Evolutionary conservation across 2,329 filamentous ascomycete species (phyloP).

Genomic region (Fusarium tuaranense): DNA sequence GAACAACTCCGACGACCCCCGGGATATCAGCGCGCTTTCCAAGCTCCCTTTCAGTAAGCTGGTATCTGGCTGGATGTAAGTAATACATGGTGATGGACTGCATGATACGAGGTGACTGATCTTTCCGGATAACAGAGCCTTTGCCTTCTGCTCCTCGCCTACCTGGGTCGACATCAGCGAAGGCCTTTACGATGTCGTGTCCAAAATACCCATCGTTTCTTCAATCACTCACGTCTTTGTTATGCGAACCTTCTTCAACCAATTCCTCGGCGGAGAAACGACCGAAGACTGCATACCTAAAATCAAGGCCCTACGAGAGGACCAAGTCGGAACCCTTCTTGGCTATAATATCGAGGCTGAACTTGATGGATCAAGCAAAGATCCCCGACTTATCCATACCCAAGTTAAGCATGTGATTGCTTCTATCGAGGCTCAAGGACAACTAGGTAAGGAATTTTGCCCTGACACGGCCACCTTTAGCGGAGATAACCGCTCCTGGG

Average conservation of each 20-base stretch:
- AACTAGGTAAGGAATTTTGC: constrained; percentile 25
- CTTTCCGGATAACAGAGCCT: constrained; percentile 7
- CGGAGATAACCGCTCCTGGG: constrained; percentile 36
- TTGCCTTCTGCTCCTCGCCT: constrained; percentile 39
- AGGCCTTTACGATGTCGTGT: constrained; percentile 23
- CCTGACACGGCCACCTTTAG: constrained; percentile 7
- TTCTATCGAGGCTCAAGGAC: constrained; percentile 32
- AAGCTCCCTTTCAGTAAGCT: constrained; percentile 11
- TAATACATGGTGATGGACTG: background rate
- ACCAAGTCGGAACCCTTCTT: constrained; percentile 29
- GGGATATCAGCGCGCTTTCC: constrained; percentile 2
- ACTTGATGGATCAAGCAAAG: constrained; percentile 39
- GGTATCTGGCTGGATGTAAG: constrained; percentile 18
- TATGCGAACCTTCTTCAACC: constrained; percentile 34
- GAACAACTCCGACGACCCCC: constrained; percentile 2
- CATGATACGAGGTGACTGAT: background rate
- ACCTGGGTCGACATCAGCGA: constrained; percentile 37
- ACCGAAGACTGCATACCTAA: constrained; percentile 34
- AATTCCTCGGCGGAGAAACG: constrained; percentile 34
- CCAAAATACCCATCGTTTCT: constrained; percentile 30
- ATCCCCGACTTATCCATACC: constrained; percentile 29
- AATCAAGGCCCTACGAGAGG: constrained; percentile 25
- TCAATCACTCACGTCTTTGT: constrained; percentile 23
- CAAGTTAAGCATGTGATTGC: constrained; percentile 31
- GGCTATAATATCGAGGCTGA: constrained; percentile 40